Conservation (phyloP, 2,329 filamentous ascomycete genomes). For the Penicillium hesseltinei region DNA sequence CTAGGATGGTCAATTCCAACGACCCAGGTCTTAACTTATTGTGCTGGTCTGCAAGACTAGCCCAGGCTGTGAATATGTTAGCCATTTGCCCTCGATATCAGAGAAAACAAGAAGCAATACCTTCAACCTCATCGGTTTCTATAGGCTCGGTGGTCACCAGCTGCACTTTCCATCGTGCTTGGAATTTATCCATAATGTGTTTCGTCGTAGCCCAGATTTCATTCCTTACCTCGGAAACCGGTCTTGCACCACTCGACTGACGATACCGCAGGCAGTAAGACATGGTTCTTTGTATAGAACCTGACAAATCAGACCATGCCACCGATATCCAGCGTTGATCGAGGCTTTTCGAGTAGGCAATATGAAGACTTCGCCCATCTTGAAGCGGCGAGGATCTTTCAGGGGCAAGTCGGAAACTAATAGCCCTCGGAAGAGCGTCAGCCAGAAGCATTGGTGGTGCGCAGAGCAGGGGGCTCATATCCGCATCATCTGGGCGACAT, state of each 20-base stretch:
- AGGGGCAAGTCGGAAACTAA: slow-evolving; percentile 55
- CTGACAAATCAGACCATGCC: slow-evolving; percentile 59
- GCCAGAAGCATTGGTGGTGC: slow-evolving; percentile 57
- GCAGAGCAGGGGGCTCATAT: slow-evolving; percentile 43
- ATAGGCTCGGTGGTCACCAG: slow-evolving; percentile 54
- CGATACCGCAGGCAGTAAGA: slow-evolving; percentile 54
- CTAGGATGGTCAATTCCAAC: slow-evolving; percentile 39
- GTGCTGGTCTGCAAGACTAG: slow-evolving; percentile 36
- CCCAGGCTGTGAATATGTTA: slow-evolving; percentile 38
- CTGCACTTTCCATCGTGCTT: slow-evolving; percentile 56
- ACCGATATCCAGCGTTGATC: slow-evolving; percentile 59
- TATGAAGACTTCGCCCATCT: slow-evolving; percentile 57
- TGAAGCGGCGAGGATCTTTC: slow-evolving; percentile 56
- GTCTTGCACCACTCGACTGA: slow-evolving; percentile 29
- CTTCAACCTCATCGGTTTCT: slow-evolving; percentile 52
- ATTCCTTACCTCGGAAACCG: slow-evolving; percentile 51
- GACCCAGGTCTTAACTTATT: slow-evolving; percentile 36
- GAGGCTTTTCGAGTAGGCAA: slow-evolving; percentile 57
- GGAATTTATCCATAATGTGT: slow-evolving; percentile 53
- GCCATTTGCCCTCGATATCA: neutral
- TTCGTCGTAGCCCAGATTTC: slow-evolving; percentile 59
- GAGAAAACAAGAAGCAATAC: slow-evolving; percentile 28
- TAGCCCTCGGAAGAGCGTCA: slow-evolving; percentile 50
- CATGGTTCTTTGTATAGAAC: slow-evolving; percentile 52
- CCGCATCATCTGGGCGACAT: slow-evolving; percentile 48